These are phyloP conservation scores for Begonia fuchsioides DNA, from an alignment of 306 rosid species.

Conservation along the genomic window DNA sequence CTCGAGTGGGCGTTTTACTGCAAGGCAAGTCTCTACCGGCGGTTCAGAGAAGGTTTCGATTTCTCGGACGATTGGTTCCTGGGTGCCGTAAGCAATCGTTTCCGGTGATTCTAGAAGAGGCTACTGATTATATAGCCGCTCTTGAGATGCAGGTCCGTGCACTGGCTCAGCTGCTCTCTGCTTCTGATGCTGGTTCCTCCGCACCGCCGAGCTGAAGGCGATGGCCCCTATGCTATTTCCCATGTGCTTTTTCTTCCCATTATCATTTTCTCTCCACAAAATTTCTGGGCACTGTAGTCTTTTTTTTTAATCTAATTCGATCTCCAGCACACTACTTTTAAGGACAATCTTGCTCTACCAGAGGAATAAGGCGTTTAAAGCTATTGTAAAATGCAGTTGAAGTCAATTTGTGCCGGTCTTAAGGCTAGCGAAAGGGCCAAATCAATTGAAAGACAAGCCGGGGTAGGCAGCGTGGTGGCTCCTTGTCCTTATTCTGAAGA, in stretches of 20 bases:
- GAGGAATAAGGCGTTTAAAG: too few species aligned
- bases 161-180: slow-evolving; percentile 36
- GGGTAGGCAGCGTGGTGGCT: too few species aligned
- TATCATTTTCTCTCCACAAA: not conserved
- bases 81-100: slow-evolving; percentile 76
- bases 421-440: too few species aligned
- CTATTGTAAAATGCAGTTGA: too few species aligned
- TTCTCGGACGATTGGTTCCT: slow-evolving; percentile 76
- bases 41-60: slow-evolving; percentile 51
- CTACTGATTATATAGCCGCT: slow-evolving; percentile 69
- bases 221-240: not conserved
- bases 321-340: too few species aligned
- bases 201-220: slow-evolving; percentile 31
- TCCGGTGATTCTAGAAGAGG: slow-evolving; percentile 81
- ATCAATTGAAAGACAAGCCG: too few species aligned
- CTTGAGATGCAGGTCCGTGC: slow-evolving; percentile 89
- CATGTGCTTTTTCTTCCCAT: not conserved
- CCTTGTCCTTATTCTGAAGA: too few species aligned
- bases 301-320: too few species aligned
- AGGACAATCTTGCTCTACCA: too few species aligned
- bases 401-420: too few species aligned
- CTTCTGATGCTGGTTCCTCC: slow-evolving; percentile 18
- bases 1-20: slow-evolving; percentile 50
- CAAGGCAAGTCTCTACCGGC: slow-evolving; percentile 60
- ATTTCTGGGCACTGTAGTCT: too few species aligned